These are phyloP conservation scores for Tuber magnatum DNA, from an alignment of 495 filamentous ascomycete species.

Conservation along the genomic window DNA sequence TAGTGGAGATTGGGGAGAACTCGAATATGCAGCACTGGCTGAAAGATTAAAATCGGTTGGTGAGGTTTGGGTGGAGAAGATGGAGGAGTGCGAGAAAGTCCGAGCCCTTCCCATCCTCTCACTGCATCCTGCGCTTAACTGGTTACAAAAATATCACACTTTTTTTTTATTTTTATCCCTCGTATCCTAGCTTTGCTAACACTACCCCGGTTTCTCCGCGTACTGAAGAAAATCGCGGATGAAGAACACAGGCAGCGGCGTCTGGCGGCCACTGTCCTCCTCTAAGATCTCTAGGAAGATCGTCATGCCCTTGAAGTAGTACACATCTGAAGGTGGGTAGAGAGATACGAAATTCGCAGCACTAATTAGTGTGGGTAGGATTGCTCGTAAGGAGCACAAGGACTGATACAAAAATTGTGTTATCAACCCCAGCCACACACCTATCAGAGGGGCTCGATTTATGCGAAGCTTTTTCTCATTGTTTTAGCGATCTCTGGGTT, in stretches of 20 bases:
- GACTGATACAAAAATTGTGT: background rate
- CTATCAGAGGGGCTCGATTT: background rate
- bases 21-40: constrained; percentile 16
- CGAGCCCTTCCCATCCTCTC: constrained; percentile 5
- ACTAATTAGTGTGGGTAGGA: background rate
- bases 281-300: constrained; percentile 11
- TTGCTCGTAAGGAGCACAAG: background rate
- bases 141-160: background rate
- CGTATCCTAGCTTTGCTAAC: constrained; percentile 5
- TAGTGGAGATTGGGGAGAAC: constrained; percentile 8
- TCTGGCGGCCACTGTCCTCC: constrained; percentile 35
- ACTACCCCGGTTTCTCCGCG: background rate
- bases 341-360: background rate
- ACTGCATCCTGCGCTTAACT: background rate
- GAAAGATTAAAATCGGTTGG: constrained; percentile 24
- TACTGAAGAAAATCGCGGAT: constrained; percentile 30
- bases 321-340: background rate
- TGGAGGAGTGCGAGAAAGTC: constrained; percentile 39
- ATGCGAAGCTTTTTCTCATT: background rate
- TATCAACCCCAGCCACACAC: background rate
- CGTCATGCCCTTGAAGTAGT: background rate
- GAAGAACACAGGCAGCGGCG: constrained; percentile 28
- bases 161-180: background rate
- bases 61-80: constrained; percentile 31
- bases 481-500: background rate